These are phyloP conservation scores for Zanthoxylum bungeanum DNA, from an alignment of 345 rosid genomes.

Conservation along the genomic window DNA sequence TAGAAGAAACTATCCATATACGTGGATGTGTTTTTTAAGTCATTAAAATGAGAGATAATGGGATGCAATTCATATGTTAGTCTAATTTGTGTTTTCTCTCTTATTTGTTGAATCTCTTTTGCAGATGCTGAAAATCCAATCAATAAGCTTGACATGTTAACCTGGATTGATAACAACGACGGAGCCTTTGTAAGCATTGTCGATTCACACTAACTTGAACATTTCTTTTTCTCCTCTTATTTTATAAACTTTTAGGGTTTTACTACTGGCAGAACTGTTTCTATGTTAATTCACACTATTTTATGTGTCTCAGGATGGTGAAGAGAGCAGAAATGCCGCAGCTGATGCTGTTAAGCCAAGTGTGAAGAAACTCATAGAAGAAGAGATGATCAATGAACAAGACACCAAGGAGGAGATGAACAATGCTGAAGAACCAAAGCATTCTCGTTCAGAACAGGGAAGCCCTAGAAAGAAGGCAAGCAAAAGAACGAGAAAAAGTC, in stretches of 20 bases:
- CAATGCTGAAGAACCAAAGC: conserved; percentile 39
- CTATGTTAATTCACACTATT: conserved; percentile 5
- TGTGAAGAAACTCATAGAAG: conserved; percentile 90
- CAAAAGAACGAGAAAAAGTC: conserved; percentile 50
- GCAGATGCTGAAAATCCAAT: conserved; percentile 39
- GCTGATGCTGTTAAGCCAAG: conserved; percentile 50
- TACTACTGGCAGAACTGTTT: conserved; percentile 15
- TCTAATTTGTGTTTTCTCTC: too few relatives aligned
- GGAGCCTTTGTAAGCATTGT: conserved; percentile 45
- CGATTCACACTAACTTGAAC: not conserved
- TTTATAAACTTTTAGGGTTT: not conserved
- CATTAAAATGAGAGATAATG: not conserved
- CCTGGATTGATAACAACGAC: conserved; percentile 33
- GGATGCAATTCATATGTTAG: not conserved
- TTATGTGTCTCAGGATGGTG: conserved; percentile 46
- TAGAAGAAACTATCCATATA: not conserved
- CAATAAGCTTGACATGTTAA: conserved; percentile 33
- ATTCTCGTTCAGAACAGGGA: conserved; percentile 43
- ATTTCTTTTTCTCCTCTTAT: not conserved
- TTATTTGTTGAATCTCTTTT: conserved; percentile 13
- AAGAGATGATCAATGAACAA: conserved; percentile 66
- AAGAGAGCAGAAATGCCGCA: conserved; percentile 30
- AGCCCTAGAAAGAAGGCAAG: conserved; percentile 42
- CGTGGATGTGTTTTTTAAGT: not conserved
- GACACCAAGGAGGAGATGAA: conserved; percentile 34